Conservation (phyloP, 2,329 filamentous ascomycete genomes). For the Fusarium compactum region DNA sequence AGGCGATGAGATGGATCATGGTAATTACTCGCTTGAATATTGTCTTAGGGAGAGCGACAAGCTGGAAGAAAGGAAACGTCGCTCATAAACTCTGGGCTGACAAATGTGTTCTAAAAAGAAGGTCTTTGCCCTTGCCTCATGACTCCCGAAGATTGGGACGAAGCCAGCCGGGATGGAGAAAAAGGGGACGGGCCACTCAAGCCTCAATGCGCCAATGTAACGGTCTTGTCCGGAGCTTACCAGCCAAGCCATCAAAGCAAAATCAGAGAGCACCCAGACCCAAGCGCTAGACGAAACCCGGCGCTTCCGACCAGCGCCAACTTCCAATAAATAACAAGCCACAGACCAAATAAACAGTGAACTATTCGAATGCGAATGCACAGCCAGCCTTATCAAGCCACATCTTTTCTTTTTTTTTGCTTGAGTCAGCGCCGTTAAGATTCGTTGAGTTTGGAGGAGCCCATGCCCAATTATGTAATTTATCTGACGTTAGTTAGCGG, state of each 20-base stretch:
- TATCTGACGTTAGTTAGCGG: slow-evolving; percentile 22
- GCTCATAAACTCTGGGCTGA: neutral
- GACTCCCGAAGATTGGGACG: slow-evolving; percentile 16
- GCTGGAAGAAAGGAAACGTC: neutral
- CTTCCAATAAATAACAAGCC: neutral
- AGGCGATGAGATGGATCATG: too few relatives aligned
- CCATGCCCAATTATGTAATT: slow-evolving; percentile 18
- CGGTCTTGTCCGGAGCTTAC: slow-evolving; percentile 22
- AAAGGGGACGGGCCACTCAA: slow-evolving; percentile 16
- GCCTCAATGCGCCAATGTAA: slow-evolving; percentile 26
- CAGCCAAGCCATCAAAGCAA: slow-evolving; percentile 9
- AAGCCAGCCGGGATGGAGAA: slow-evolving; percentile 1
- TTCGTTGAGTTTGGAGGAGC: neutral
- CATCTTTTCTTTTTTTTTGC: neutral
- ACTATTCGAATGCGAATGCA: neutral
- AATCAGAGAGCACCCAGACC: neutral
- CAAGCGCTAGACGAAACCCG: slow-evolving; percentile 26
- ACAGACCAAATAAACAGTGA: neutral
- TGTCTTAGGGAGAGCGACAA: neutral
- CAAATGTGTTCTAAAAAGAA: slow-evolving; percentile 10
- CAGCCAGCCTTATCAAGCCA: slow-evolving; percentile 9
- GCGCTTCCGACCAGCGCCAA: neutral
- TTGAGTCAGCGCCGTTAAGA: neutral
- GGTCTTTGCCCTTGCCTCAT: slow-evolving; percentile 3
- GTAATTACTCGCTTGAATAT: neutral